Evolutionary conservation across 495 filamentous ascomycete species (phyloP), one percentile per base, ranked within the genome.

Genomic region (Penicillium dipodomyicola): DNA sequence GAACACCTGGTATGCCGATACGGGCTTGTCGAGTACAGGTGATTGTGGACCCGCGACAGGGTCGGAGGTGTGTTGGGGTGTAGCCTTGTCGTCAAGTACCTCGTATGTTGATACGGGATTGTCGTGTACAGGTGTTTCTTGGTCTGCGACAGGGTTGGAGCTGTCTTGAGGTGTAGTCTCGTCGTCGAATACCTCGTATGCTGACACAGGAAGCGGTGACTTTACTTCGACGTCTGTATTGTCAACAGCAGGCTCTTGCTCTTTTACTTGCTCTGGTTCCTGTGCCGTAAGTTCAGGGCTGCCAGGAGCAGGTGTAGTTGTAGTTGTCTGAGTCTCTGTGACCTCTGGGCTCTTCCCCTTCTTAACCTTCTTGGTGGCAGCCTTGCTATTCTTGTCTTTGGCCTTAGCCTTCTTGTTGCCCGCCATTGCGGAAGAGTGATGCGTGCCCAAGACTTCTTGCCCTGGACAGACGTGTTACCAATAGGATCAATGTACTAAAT

Each of bases 391-490:
- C 40, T 71, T 69, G 30, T 71, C 66, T 45, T 69, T 73, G 60
- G 40, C 65, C 42, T 75, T 78, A 50, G 52, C 61, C 57, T 73
- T 74, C 64, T 75, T 75, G 57, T 67, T 75, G 56, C 68, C 60
- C 27, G 62, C 67, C 73, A 76, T 76, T 20, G 57, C 65, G 65
- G 52, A 50, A 42, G 62, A 58, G 56, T 65, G 65, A 73, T 70
- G 66, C 50, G 71, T 72, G 72, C 67, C 67, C 68, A 71, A 73
- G 57, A 56, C 59, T 58, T 57, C 48, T 54, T 58, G 42, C 25
- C 48, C 17, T 14, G 30, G 20, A 17, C 22, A 71, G 67, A 78
- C 74, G 76, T 76, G 74, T 76, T 72, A 67, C 74, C 73, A 78
- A 71, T 74, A 60, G 62, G 56, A 65, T 67, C 49, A 61, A 54